Evolutionary conservation across 2,329 filamentous ascomycete genomes (phyloP).

Genomic region (Fusarium sulawesiense): DNA sequence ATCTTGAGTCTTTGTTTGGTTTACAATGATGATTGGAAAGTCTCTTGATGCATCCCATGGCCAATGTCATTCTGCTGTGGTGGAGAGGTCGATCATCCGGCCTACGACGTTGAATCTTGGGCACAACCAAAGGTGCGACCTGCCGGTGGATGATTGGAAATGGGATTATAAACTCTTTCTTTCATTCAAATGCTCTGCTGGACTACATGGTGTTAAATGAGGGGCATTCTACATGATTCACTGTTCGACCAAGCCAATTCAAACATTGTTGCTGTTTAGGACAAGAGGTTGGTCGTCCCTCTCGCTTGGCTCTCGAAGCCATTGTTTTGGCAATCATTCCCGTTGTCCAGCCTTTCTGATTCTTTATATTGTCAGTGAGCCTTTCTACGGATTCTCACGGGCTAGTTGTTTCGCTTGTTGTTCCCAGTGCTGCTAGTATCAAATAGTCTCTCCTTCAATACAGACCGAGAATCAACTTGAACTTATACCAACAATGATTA

Average conservation of each 20-base stretch:
- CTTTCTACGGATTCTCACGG: not conserved
- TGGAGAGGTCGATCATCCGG: not conserved
- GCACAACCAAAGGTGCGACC: not conserved
- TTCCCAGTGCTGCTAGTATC: not conserved
- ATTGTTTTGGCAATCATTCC: not conserved
- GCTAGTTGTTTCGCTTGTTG: too few relatives aligned
- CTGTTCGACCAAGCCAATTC: not conserved
- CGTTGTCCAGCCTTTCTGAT: not conserved
- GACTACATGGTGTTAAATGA: not conserved
- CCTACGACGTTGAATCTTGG: not conserved
- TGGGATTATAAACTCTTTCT: not conserved
- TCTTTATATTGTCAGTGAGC: rapidly evolving
- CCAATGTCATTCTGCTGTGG: too few relatives aligned
- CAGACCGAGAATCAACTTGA: not conserved
- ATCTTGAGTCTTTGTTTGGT: not conserved
- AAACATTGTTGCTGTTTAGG: not conserved
- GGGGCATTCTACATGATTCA: not conserved
- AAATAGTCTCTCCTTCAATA: not conserved
- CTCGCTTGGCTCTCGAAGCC: not conserved
- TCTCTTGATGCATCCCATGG: not conserved
- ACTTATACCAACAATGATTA: not conserved
- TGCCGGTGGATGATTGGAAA: not conserved
- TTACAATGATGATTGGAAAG: not conserved
- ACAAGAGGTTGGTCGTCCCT: not conserved
- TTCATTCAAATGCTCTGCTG: not conserved